Base-by-base conservation (phyloP, 108 stramenopile species). In the Cylindrotheca fusiformis region DNA sequence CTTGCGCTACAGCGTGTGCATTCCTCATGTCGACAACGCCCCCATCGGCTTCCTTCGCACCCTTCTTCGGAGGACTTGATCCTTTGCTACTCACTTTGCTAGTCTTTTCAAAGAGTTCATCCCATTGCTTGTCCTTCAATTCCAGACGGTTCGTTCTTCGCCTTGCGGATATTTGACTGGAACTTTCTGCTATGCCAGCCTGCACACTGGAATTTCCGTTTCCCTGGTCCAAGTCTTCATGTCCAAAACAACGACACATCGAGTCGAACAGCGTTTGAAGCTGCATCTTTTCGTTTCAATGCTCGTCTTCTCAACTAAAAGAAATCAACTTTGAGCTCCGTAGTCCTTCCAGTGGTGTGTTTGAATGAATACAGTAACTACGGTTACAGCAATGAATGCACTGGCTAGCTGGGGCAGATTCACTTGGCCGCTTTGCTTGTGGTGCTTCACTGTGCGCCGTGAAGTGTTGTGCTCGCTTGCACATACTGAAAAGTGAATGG, bases 91-190 rank as follows among this genome's bases (percentile, higher is more conserved):
- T 12, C 1, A 21, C 30, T 10, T 52, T 51, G 24, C 56, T n/a
- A 1, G 29, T 49, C 5, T 62, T 50, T 45, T 68, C 66, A 53
- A 80, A 80, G 41, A 80, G 71, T 50, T 75, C 75, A 50, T 80
- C 79, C 66, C 71, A 80, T 60, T 80, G 68, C 60, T 75, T 52
- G 23, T 66, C 63, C 20, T 68, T 60, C 3, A 80, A 51, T 49
- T 75, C 74, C 44, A 80, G 56, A 4, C 71, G 71, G 52, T 69
- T 68, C 23, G 67, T 58, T 51, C 75, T 61, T 24, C 71, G 58
- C 44, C 64, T 41, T 75, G 21, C 71, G 63, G 4, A 52, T 55
- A 25, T 62, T 36, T 19, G 60, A 50, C 3, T 49, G 28, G 29
- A 28, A 47, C 23, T 44, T 14, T 41, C 36, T 6, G 6, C 10